Percentiles rank a stretch among this genome's conserved stretches.
These are phyloP conservation scores for Bifiguratus adelaidae DNA, from an alignment of 192 early-diverging fungal species.

Conservation along the genomic window DNA sequence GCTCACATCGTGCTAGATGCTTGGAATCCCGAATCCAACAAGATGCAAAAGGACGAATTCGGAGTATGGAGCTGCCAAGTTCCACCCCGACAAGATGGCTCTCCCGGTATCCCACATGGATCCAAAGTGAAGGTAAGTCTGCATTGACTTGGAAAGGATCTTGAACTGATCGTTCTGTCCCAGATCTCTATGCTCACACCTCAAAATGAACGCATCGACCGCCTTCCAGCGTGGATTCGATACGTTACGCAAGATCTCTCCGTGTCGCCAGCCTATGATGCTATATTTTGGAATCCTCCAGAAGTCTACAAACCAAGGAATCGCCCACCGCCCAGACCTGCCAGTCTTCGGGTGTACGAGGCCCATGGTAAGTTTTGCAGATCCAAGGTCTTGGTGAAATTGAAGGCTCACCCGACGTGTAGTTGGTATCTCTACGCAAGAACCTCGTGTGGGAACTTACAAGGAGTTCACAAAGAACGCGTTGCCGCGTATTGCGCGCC, in stretches of 20 bases:
- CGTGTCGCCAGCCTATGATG: slow-evolving; percentile 78
- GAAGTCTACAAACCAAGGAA: slow-evolving; percentile 71
- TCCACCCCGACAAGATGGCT: slow-evolving; percentile 45
- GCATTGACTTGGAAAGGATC: too few relatives aligned
- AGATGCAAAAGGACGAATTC: slow-evolving; percentile 70
- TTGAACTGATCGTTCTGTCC: neutral
- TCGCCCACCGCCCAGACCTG: slow-evolving; percentile 54
- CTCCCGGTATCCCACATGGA: slow-evolving; percentile 67
- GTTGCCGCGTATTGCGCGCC: slow-evolving; percentile 72
- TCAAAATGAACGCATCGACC: slow-evolving; percentile 68
- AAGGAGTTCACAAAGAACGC: slow-evolving; percentile 82
- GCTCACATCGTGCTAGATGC: slow-evolving; percentile 53
- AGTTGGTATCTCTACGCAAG: slow-evolving; percentile 89
- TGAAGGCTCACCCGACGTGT: too few relatives aligned
- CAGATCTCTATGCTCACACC: slow-evolving; percentile 69
- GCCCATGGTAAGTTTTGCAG: slow-evolving; percentile 79
- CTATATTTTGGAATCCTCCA: slow-evolving; percentile 89
- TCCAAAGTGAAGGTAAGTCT: slow-evolving; percentile 71
- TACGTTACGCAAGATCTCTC: slow-evolving; percentile 78
- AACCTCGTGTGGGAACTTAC: slow-evolving; percentile 72
- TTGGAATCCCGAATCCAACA: slow-evolving; percentile 69
- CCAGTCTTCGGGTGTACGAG: slow-evolving; percentile 78
- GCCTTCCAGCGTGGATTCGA: slow-evolving; percentile 83
- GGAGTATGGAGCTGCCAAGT: slow-evolving; percentile 75
- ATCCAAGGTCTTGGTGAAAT: too few relatives aligned